Evolutionary conservation across 306 rosid genomes (phyloP), one percentile per base, ranked within the genome.

Genomic region (Gillenia trifoliata): DNA sequence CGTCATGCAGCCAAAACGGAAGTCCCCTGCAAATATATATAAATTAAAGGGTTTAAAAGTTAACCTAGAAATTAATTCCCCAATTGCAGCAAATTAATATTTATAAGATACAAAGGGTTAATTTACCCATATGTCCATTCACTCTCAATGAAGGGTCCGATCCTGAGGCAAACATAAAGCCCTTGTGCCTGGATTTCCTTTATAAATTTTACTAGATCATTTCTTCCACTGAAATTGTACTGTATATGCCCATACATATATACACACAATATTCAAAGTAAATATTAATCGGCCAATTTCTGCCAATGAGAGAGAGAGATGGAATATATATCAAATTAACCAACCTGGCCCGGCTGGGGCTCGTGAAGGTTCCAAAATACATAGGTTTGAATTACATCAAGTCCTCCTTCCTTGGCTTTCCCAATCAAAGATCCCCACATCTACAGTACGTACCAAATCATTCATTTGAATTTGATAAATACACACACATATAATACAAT

Each of bases 311-410:
- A 54, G 31, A 13, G 38, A 56, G 17, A 9, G 25, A 43, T 9
- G 36, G 30, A 64, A 8, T 2, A 38, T 2, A 19, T 50, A n/a
- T 50, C 12, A 9, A 73, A 64, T 13, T 50, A 38, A 49, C 65
- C 34, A 26, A 87, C 98, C 88, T 81, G 84, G 34, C 87, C 96
- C 71, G 72, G 85, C 70, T 64, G 82, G 73, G 92, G 93, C 78
- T 93, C 98, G 40, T 93, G 96, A 81, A 89, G 89, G 80, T 93
- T 93, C 98, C 98, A 93, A 84, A 93, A 93, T 34, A 91, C 97
- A 29, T 90, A 89, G 57, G 97, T 93, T 79, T 90, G 89, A 70
- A 93, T 89, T 64, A 85, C 96, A 72, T 89, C 87, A 74, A 91
- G 31, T 64, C 97, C 97, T 31, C 98, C 98, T 75, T 81, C 82